phyloP scores from a whole-genome alignment of 192 early-diverging fungal genomes.

The Podila clonocystis region DNA sequence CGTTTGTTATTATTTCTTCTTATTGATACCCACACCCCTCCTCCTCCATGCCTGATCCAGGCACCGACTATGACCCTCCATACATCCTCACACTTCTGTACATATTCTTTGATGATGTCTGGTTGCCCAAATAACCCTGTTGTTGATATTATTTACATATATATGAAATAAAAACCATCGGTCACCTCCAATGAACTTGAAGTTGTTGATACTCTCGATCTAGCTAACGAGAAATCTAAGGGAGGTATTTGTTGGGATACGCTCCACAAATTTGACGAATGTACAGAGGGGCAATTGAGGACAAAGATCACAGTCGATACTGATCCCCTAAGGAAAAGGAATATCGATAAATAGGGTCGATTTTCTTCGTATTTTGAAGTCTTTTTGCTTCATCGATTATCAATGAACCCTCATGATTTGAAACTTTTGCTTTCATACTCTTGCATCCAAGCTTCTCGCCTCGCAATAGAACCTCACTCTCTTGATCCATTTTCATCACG shows the following conservation, averaged over 20 bases:
- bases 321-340: neutral
- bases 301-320: neutral
- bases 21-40: neutral
- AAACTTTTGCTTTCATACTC: neutral
- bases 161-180: too few species aligned
- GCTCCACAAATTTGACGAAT: too few species aligned
- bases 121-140: too few species aligned
- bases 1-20: neutral
- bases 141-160: too few species aligned
- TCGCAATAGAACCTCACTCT: neutral
- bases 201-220: too few species aligned
- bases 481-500: neutral
- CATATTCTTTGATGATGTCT: conserved; percentile 2
- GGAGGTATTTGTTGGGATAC: too few species aligned
- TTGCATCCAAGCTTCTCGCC: neutral
- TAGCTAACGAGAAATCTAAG: too few species aligned
- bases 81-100: conserved; percentile 2
- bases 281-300: too few species aligned
- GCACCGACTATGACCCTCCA: neutral
- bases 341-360: too few species aligned
- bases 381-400: neutral
- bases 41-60: neutral
- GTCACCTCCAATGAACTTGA: too few species aligned
- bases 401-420: neutral
- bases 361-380: neutral